phyloP scores from a whole-genome alignment of 139 green algal genomes.

The Edaphochlamys debaryana region DNA sequence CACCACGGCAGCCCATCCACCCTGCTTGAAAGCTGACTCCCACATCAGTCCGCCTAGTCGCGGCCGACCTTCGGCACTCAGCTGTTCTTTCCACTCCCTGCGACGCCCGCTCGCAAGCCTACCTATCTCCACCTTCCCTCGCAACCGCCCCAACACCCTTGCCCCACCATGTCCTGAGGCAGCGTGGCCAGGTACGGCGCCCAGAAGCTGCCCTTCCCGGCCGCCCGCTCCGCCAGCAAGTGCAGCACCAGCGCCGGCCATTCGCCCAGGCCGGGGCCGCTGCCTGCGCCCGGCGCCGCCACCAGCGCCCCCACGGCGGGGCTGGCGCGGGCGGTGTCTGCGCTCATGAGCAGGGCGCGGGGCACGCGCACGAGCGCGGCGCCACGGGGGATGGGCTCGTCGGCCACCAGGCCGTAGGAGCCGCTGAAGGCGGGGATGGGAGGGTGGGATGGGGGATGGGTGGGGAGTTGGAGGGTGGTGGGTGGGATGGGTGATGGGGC shows the following conservation, averaged over 20 bases:
- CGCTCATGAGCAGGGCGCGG: slow-evolving; percentile 50
- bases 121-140: too few species aligned
- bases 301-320: background rate
- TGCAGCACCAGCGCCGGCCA: slow-evolving; percentile 64
- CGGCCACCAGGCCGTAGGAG: slow-evolving; percentile 47
- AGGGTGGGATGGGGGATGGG: background rate
- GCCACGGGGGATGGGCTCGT: slow-evolving; percentile 35
- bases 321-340: slow-evolving; percentile 18
- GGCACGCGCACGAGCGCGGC: slow-evolving; percentile 58
- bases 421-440: background rate
- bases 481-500: too few species aligned
- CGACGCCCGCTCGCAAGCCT: too few species aligned
- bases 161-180: slow-evolving; percentile 57
- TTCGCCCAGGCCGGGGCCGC: slow-evolving; percentile 10
- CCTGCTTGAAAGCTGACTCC: too few species aligned
- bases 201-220: slow-evolving; percentile 56
- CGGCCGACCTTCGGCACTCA: too few species aligned
- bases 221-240: slow-evolving; percentile 62
- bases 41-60: too few species aligned
- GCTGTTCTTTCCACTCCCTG: too few species aligned
- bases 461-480: background rate
- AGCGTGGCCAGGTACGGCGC: slow-evolving; percentile 60
- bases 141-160: too few species aligned
- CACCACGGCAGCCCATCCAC: too few species aligned
- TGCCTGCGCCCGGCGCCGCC: background rate